phyloP scores from a whole-genome alignment of 805 yeast genomes.

The Lipomyces kockii region DNA sequence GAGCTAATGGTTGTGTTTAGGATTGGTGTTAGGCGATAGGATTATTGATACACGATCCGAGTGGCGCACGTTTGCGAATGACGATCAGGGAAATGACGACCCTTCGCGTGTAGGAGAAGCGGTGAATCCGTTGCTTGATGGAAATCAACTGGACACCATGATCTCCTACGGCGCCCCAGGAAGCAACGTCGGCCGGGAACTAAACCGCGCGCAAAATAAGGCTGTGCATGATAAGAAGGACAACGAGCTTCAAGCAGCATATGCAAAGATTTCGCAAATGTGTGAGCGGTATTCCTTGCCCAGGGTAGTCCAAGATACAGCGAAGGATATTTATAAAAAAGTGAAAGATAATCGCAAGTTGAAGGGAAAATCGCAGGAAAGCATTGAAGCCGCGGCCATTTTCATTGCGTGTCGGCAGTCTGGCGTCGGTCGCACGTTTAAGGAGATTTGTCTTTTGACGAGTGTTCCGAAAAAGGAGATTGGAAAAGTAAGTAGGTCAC shows the following conservation, averaged over 20 bases:
- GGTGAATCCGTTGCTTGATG: slow-evolving; percentile 85
- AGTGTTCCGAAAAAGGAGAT: slow-evolving; percentile 92
- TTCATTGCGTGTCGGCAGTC: slow-evolving; percentile 93
- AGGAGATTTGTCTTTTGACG: slow-evolving; percentile 93
- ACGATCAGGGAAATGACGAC: slow-evolving; percentile 96
- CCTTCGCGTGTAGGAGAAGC: slow-evolving; percentile 99
- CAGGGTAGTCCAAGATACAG: slow-evolving; percentile 93
- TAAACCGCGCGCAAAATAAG: slow-evolving; percentile 85
- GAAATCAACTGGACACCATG: slow-evolving; percentile 88
- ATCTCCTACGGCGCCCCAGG: slow-evolving; percentile 88
- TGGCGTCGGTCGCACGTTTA: slow-evolving; percentile 89
- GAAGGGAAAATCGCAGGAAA: slow-evolving; percentile 88
- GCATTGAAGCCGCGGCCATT: slow-evolving; percentile 95
- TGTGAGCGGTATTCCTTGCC: slow-evolving; percentile 96
- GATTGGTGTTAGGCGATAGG: slow-evolving; percentile 81
- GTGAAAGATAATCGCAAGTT: slow-evolving; percentile 85
- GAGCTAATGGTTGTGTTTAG: slow-evolving; percentile 13
- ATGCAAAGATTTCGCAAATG: slow-evolving; percentile 90
- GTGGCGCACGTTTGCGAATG: slow-evolving; percentile 98
- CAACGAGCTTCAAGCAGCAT: slow-evolving; percentile 83
- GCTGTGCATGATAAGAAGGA: slow-evolving; percentile 86
- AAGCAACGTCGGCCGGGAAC: slow-evolving; percentile 77
- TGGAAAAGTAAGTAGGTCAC: slow-evolving; percentile 63
- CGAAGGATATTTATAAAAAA: slow-evolving; percentile 90
- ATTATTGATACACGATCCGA: slow-evolving; percentile 94